These are phyloP conservation scores for Aspergillus spinulosporus DNA, from an alignment of 2,329 filamentous ascomycete genomes.

Conservation along the genomic window DNA sequence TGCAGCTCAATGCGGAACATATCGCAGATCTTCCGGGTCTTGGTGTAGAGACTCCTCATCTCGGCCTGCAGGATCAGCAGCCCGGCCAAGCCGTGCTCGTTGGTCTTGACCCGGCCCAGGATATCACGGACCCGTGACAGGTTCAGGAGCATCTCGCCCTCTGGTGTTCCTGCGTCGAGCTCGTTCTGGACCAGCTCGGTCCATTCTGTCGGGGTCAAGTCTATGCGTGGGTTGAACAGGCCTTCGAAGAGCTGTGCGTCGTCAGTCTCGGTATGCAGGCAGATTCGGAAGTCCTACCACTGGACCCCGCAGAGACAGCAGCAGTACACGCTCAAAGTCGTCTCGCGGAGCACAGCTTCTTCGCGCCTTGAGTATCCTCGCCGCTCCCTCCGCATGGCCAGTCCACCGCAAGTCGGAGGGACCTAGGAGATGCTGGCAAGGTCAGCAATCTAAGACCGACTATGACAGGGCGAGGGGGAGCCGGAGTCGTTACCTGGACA, in stretches of 20 bases:
- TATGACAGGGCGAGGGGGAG: neutral
- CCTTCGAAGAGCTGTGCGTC: constrained; percentile 37
- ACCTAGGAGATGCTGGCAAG: constrained; percentile 2
- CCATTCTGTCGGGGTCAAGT: constrained; percentile 37
- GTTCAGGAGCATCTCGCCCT: constrained; percentile 34
- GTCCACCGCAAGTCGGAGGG: constrained; percentile 11
- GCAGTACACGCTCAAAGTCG: constrained; percentile 36
- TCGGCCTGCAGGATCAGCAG: constrained; percentile 23
- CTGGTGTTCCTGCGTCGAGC: constrained; percentile 27
- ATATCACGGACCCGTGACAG: constrained; percentile 34
- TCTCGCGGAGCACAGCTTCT: constrained; percentile 32
- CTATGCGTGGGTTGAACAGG: constrained; percentile 36
- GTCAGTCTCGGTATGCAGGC: neutral
- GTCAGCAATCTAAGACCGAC: neutral
- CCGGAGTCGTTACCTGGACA: constrained; percentile 24
- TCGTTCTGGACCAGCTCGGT: constrained; percentile 33
- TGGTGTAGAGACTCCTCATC: constrained; percentile 26
- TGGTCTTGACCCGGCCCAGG: constrained; percentile 28
- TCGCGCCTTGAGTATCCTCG: constrained; percentile 38
- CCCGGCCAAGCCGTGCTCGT: constrained; percentile 9
- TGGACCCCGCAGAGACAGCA: constrained; percentile 38
- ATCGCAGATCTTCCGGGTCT: constrained; percentile 22
- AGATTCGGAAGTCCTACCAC: constrained; percentile 28
- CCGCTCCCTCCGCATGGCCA: constrained; percentile 39
- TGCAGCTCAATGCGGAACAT: constrained; percentile 21